Conservation (phyloP, 2,329 filamentous ascomycete species). For the Plectosphaerella sp. region DNA sequence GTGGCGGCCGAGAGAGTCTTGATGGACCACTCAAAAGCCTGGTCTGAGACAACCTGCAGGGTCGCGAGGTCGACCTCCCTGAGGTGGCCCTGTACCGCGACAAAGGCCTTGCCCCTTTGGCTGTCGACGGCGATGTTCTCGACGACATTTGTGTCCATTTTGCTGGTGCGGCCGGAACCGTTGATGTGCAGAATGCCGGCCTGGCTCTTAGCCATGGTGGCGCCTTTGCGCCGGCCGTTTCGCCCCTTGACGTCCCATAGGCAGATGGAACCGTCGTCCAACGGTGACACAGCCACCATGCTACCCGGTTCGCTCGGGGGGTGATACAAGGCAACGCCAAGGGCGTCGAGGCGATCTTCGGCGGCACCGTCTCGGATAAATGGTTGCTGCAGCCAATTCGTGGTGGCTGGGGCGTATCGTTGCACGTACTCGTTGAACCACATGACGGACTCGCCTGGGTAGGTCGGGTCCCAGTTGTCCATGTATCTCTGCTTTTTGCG, state of each 20-base stretch:
- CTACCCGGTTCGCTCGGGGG: constrained; percentile 42
- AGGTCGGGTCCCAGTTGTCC: constrained; percentile 80
- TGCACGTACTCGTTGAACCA: constrained; percentile 92
- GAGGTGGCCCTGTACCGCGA: constrained; percentile 72
- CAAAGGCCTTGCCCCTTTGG: constrained; percentile 62
- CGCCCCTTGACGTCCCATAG: constrained; percentile 73
- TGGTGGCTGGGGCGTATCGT: constrained; percentile 66
- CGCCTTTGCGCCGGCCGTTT: constrained; percentile 47
- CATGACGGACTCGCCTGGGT: constrained; percentile 64
- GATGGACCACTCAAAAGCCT: constrained; percentile 76
- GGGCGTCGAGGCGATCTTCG: constrained; percentile 57
- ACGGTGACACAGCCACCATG: constrained; percentile 64
- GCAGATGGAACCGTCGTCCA: constrained; percentile 85
- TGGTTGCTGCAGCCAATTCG: constrained; percentile 73
- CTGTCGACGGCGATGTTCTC: constrained; percentile 82
- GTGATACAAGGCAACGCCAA: constrained; percentile 66
- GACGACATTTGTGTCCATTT: constrained; percentile 68
- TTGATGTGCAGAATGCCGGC: constrained; percentile 63
- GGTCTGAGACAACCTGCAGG: constrained; percentile 62
- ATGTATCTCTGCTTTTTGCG: constrained; percentile 39
- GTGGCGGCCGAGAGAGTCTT: constrained; percentile 72
- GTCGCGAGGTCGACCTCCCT: constrained; percentile 79
- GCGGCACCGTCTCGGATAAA: constrained; percentile 32
- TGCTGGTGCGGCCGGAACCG: constrained; percentile 49
- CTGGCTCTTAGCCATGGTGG: constrained; percentile 60